These are phyloP conservation scores for Chionographis japonica DNA, from an alignment of 106 monocot genomes.

Conservation along the genomic window DNA sequence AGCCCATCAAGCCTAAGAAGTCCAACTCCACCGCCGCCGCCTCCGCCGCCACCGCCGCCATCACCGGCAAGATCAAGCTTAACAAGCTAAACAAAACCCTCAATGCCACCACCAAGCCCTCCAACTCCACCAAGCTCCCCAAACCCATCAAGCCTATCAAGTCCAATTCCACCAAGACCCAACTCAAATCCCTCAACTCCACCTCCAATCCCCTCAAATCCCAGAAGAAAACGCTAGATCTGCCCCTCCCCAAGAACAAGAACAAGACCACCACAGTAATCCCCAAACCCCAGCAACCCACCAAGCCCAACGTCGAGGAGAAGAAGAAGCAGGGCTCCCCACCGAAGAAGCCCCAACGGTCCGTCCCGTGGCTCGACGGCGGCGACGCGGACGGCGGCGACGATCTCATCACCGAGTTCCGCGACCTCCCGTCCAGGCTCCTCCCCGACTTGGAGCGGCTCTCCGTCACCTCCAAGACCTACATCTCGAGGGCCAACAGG, in stretches of 20 bases:
- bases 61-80: constrained; percentile 3
- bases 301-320: background rate
- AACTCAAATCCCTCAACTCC: background rate
- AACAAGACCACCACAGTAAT: constrained; percentile 6
- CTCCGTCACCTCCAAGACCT: constrained; percentile 68
- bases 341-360: constrained; percentile 2
- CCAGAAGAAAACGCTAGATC: background rate
- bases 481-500: constrained; percentile 57
- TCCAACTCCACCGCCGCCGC: constrained; percentile 26
- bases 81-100: constrained; percentile 33
- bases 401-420: constrained; percentile 75
- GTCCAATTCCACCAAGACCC: constrained; percentile 31
- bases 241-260: background rate
- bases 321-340: constrained; percentile 8
- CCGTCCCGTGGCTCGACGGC: constrained; percentile 21
- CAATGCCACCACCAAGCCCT: constrained; percentile 2
- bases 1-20: constrained; percentile 44
- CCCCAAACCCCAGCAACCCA: background rate
- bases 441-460: constrained; percentile 67
- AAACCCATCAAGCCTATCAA: constrained; percentile 23
- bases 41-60: background rate
- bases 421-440: constrained; percentile 61
- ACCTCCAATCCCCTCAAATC: constrained; percentile 15
- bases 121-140: constrained; percentile 22
- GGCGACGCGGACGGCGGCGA: constrained; percentile 6